phyloP scores from a whole-genome alignment of 768 basidiomycete species.

The Coprinopsis cinerea region DNA sequence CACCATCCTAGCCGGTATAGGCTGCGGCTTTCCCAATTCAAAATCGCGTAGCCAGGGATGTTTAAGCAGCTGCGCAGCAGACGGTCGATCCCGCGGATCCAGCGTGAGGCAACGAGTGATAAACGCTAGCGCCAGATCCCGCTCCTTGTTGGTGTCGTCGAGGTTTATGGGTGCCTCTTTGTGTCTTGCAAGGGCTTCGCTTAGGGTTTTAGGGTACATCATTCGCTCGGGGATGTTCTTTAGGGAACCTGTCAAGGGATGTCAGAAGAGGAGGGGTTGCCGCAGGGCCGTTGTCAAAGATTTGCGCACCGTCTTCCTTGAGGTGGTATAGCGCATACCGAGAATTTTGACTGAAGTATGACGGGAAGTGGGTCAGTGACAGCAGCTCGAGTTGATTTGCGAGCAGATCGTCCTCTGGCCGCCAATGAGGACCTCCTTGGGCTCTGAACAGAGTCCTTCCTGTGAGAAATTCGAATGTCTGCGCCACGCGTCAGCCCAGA shows the following conservation, averaged over 20 bases:
- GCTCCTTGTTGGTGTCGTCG: conserved; percentile 1
- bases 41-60: conserved; percentile 9
- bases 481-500: neutral
- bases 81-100: conserved; percentile 5
- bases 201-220: conserved; percentile 10
- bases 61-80: conserved; percentile 6
- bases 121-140: conserved; percentile 8
- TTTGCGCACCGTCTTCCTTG: conserved; percentile 1
- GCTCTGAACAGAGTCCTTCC: conserved; percentile 8
- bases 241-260: conserved; percentile 1
- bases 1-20: neutral
- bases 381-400: conserved; percentile 8
- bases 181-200: conserved; percentile 5
- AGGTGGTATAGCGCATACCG: neutral
- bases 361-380: conserved; percentile 2
- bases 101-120: conserved; percentile 7
- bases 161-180: neutral
- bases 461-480: conserved; percentile 16
- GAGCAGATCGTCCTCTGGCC: conserved; percentile 1
- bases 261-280: neutral
- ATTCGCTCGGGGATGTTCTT: conserved; percentile 7
- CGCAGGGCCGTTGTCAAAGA: neutral
- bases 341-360: conserved; percentile 2
- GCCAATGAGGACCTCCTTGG: neutral
- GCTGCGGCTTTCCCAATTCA: neutral